These are phyloP conservation scores for Dimargaris verticillata DNA, from an alignment of 192 early-diverging fungal genomes.

Conservation along the genomic window DNA sequence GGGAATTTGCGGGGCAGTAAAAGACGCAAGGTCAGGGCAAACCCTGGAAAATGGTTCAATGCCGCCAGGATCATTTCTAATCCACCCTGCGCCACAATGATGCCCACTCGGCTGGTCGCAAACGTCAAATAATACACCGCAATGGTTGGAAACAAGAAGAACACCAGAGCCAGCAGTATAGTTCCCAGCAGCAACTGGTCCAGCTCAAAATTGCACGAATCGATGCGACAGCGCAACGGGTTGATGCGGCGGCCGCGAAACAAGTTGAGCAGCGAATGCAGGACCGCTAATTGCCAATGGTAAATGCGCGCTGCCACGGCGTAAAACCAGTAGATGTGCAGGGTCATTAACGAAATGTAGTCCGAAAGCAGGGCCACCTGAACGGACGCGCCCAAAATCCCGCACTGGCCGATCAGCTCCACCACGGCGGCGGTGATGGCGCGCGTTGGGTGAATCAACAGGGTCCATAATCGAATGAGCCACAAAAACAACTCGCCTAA, in stretches of 20 bases:
- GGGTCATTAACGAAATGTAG: slow-evolving; percentile 60
- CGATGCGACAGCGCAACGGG: slow-evolving; percentile 75
- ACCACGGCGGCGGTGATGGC: slow-evolving; percentile 44
- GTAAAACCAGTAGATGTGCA: slow-evolving; percentile 94
- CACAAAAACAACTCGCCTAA: slow-evolving; percentile 81
- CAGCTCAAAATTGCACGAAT: slow-evolving; percentile 82
- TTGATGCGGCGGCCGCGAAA: slow-evolving; percentile 72
- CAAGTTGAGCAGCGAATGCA: slow-evolving; percentile 79
- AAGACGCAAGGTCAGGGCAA: slow-evolving; percentile 76
- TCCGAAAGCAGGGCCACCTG: slow-evolving; percentile 70
- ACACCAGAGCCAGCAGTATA: slow-evolving; percentile 78
- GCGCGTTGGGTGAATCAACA: slow-evolving; percentile 29
- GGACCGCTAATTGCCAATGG: slow-evolving; percentile 72
- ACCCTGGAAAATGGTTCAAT: slow-evolving; percentile 92
- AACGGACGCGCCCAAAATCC: slow-evolving; percentile 73
- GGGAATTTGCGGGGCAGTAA: slow-evolving; percentile 79
- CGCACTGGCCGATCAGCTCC: slow-evolving; percentile 48
- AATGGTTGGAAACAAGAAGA: slow-evolving; percentile 91
- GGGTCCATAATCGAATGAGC: slow-evolving; percentile 75
- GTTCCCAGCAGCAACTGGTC: slow-evolving; percentile 93
- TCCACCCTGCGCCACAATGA: slow-evolving; percentile 62
- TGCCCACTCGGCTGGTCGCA: slow-evolving; percentile 60
- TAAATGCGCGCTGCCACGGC: slow-evolving; percentile 84
- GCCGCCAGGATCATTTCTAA: slow-evolving; percentile 75
- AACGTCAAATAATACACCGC: slow-evolving; percentile 86